Evolutionary conservation across 2,329 filamentous ascomycete genomes (phyloP), one percentile per base, ranked within the genome.

Genomic region (Trichoderma atrobrunneum): DNA sequence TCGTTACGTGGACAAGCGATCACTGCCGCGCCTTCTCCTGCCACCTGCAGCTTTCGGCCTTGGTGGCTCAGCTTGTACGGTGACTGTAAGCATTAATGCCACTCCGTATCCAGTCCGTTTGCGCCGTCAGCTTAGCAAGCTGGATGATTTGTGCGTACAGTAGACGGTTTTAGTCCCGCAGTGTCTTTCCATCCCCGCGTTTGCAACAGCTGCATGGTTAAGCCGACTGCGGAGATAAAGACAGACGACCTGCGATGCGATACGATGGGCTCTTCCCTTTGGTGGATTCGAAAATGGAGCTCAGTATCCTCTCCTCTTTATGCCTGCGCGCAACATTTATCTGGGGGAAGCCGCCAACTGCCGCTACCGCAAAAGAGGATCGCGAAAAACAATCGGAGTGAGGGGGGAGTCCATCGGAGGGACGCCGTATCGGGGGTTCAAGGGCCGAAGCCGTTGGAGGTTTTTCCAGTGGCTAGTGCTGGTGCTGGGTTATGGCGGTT

Each of bases 201-300:
- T 60, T 68, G n/a, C 34, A 16, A 36, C 16, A 36, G 16, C 12
- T 36, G 34, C 24, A 39, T 43, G 57, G 30, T 43, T 63, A 59
- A 48, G 39, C 59, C 57, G 67, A 70, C 59, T 24, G 39, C 59
- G 67, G 67, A 70, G 67, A 54, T 36, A 48, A 54, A 61, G 10
- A 26, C 26, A 26, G 3, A 57, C 48, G 7, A 24, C 14, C 39
- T 12, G 39, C 39, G 18, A 48, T 48, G 36, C 39, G 39, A 67
- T 43, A 39, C n/a, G 18, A 67, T 30, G 32, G 51, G 5, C 30
- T 28, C 48, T 18, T 18, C 39, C 51, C 10, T 67, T 34, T 28
- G 21, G 66, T 69, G 66, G 66, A 24, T 69, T 18, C 24, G 10
- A 16, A 16, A 24, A 70, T 30, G 59, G 59, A 63, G 54, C 43